Percentiles rank a stretch among this genome's conserved stretches.
Evolutionary conservation across 768 basidiomycete genomes (phyloP).

Genomic region (Agrocybe chaxingu): DNA sequence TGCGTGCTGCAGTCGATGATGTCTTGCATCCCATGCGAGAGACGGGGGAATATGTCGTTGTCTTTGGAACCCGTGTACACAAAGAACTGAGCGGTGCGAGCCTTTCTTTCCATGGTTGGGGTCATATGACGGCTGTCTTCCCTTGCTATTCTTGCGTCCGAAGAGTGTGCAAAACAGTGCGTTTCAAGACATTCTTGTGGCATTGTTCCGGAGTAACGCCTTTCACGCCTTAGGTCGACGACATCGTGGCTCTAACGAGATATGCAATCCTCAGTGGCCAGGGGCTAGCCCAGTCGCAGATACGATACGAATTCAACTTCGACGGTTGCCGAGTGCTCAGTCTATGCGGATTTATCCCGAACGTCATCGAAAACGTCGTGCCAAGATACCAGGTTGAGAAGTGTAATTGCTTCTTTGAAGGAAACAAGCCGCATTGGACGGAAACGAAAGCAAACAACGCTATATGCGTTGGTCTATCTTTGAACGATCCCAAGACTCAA

Average conservation of each 20-base stretch:
- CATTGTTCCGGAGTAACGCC: not conserved
- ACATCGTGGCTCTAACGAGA: constrained; percentile 15
- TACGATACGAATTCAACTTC: constrained; percentile 9
- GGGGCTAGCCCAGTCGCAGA: constrained; percentile 10
- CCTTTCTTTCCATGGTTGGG: constrained; percentile 17
- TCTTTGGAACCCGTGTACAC: constrained; percentile 13
- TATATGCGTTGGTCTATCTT: constrained; percentile 13
- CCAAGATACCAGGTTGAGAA: constrained; percentile 9
- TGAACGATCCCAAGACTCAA: constrained; percentile 11
- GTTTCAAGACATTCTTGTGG: not conserved
- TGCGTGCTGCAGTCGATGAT: constrained; percentile 19
- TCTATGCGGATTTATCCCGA: constrained; percentile 16
- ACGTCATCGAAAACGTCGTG: constrained; percentile 8
- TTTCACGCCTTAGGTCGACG: constrained; percentile 10
- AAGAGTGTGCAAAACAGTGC: constrained; percentile 11
- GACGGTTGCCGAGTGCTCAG: constrained; percentile 6
- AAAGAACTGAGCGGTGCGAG: constrained; percentile 7
- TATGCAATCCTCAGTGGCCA: constrained; percentile 9
- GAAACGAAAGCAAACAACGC: constrained; percentile 12
- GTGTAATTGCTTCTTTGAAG: constrained; percentile 8
- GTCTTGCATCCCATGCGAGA: constrained; percentile 11
- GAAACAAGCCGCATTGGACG: constrained; percentile 11
- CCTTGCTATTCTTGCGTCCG: constrained; percentile 17
- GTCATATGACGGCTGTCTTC: constrained; percentile 16
- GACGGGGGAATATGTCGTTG: constrained; percentile 13